phyloP scores from a whole-genome alignment of 2,329 filamentous ascomycete genomes.

The Metarhizium anisopliae region DNA sequence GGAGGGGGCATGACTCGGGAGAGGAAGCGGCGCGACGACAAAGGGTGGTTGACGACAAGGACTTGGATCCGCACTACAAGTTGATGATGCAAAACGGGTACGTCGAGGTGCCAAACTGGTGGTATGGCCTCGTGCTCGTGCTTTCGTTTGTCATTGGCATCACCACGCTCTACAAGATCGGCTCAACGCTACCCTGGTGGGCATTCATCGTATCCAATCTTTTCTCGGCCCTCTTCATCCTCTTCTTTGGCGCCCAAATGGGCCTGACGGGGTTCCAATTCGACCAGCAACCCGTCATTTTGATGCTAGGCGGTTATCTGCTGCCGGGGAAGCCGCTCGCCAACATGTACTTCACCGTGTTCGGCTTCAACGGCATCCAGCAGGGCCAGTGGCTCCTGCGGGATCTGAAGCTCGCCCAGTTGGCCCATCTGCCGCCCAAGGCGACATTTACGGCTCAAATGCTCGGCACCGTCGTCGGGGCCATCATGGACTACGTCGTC shows the following conservation, averaged over 20 bases:
- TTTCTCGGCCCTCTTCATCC: conserved; percentile 24
- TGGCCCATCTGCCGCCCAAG: conserved; percentile 17
- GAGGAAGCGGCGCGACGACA: not conserved
- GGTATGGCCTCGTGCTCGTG: conserved; percentile 26
- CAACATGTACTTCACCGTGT: conserved; percentile 35
- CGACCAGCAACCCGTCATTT: conserved; percentile 26
- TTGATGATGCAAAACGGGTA: conserved; percentile 27
- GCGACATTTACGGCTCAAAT: conserved; percentile 24
- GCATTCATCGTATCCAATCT: conserved; percentile 30
- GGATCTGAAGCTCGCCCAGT: conserved; percentile 20
- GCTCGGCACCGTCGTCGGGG: conserved; percentile 30
- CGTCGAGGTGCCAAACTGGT: conserved; percentile 31
- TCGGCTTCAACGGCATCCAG: conserved; percentile 21
- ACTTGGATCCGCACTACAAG: conserved; percentile 27
- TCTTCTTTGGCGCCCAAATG: conserved; percentile 30
- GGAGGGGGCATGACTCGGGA: not conserved
- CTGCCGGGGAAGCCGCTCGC: conserved; percentile 29
- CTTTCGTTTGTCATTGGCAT: conserved; percentile 23
- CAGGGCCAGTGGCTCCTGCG: conserved; percentile 22
- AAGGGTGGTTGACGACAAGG: not conserved
- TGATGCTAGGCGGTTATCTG: conserved; percentile 40
- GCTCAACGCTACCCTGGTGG: conserved; percentile 24
- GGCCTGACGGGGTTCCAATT: conserved; percentile 25
- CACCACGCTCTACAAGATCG: conserved; percentile 23
- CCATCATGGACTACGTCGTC: conserved; percentile 35